Evolutionary conservation across 116 monocot genomes (phyloP), one percentile per base, ranked within the genome.

Genomic region (Thalassia testudinum): DNA sequence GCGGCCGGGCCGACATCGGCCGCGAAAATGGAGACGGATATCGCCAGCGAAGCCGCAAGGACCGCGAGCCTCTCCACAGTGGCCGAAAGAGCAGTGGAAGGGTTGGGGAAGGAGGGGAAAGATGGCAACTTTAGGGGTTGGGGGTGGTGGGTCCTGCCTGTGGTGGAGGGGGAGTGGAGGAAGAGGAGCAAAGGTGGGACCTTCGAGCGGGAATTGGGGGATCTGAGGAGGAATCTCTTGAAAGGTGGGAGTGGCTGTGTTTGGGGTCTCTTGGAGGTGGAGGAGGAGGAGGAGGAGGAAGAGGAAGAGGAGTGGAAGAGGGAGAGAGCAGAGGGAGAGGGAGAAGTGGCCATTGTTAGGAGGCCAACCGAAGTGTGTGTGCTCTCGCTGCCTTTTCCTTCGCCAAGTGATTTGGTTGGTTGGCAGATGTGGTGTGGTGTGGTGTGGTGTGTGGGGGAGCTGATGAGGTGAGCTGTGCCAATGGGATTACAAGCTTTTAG

Each of bases 361-460:
- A 34, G 30, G 30, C 30, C 30, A 34, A 34, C 6, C 10, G 42
- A 52, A 27, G 22, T 28, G 28, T 52, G 16, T 27, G 2, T 34
- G 37, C 43, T 57, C 22, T 42, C 7, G 40, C 42, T 24, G 38
- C 21, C 47, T 74, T 68, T 1, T 66, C 59, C 2, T 74, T 49
- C 50, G 83, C 90, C 13, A 90, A 90, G 68, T 80, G 5, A 90
- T 84, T 21, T 84, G 84, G 52, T 84, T 84, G 27, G 83, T 83
- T 6, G 69, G 53, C 12, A 84, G 84, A 70, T 67, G n/a, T n/a
- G n/a, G n/a, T n/a, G n/a, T n/a, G n/a, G n/a, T n/a, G n/a, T n/a
- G n/a, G n/a, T n/a, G n/a, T n/a, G n/a, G n/a, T n/a, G n/a, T n/a
- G n/a, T n/a, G n/a, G n/a, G n/a, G n/a, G n/a, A n/a, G n/a, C n/a